phyloP scores from a whole-genome alignment of 495 filamentous ascomycete species.

The Beverwykella pulmonaria region DNA sequence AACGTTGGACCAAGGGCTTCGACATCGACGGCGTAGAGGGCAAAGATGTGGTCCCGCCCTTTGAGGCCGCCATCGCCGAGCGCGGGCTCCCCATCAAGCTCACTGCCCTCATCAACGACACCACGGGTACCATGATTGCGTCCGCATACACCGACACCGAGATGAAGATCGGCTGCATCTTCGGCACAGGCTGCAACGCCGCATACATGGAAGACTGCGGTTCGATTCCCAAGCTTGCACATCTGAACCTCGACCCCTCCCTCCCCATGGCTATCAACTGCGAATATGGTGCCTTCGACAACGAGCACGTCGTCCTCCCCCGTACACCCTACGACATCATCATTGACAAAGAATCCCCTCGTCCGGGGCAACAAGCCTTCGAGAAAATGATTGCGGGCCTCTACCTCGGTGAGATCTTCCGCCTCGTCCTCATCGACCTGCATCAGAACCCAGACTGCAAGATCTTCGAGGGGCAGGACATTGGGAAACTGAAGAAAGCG shows the following conservation, averaged over 20 bases:
- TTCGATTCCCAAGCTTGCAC: constrained; percentile 88
- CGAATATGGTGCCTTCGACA: constrained; percentile 98
- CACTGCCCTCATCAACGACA: constrained; percentile 94
- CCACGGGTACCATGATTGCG: constrained; percentile 97
- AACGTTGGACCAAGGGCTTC: constrained; percentile 99
- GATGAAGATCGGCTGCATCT: constrained; percentile 96
- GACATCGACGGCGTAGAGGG: constrained; percentile 97
- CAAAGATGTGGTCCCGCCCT: constrained; percentile 88
- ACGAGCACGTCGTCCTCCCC: constrained; percentile 90
- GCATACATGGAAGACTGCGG: constrained; percentile 96
- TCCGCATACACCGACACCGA: constrained; percentile 89
- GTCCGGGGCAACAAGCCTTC: constrained; percentile 92
- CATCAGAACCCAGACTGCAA: constrained; percentile 73
- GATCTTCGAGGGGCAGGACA: constrained; percentile 84
- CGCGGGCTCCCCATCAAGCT: constrained; percentile 90
- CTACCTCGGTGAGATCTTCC: constrained; percentile 94
- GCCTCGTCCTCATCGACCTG: constrained; percentile 82
- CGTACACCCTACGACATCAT: constrained; percentile 81
- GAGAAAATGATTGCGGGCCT: constrained; percentile 98
- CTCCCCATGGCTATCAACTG: constrained; percentile 98
- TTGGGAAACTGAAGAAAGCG: constrained; percentile 72
- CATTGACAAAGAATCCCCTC: constrained; percentile 90
- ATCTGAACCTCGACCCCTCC: constrained; percentile 87
- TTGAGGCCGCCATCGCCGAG: constrained; percentile 79
- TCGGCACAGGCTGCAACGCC: constrained; percentile 97